Evolutionary conservation across 2,329 filamentous ascomycete genomes (phyloP), one percentile per base, ranked within the genome.

Genomic region (Mycosphaerella arachidis): DNA sequence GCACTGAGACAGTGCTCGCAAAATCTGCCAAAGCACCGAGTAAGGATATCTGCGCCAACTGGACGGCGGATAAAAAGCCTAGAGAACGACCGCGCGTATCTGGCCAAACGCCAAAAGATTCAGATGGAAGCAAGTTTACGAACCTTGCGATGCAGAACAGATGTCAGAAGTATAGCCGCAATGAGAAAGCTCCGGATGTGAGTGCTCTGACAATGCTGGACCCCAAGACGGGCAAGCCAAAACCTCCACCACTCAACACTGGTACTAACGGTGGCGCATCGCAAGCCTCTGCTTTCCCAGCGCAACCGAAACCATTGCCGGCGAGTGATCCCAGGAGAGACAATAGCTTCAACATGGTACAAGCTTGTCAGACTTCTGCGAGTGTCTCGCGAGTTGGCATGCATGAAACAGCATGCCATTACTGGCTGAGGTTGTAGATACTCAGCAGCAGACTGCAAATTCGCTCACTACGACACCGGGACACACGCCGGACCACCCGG

Each of bases 181-280:
- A 65, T 45, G 72, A 74, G 48, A 64, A 59, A 27, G 63, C 66
- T 6, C 72, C 72, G 7, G 67, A 72, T 53, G 20, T 65, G 10
- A 65, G 59, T 43, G 62, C 61, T 29, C 63, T 74, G 20, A 62
- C 50, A 8, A 63, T 70, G 4, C 48, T 73, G 10, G 68, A 74
- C 62, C 64, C 69, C 4, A 70, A 61, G 46, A 73, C 70, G 2
- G 72, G 72, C 10, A 69, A 63, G 27, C 50, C 53, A 8, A 48
- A 58, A 8, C 40, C 35, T 16, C 43, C 63, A 9, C 24, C 43
- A 20, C 16, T 10, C 27, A 35, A 46, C 8, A 30, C 27, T 37
- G 30, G 29, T 16, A 7, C 48, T 6, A 29, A 9, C 5, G 18
- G 16, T 53, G 45, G 52, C n/a, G 3, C 52, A 27, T 33, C 7